Evolutionary conservation across 1,139 yeast genomes (phyloP).

Genomic region (Yamadazyma taylorii): DNA sequence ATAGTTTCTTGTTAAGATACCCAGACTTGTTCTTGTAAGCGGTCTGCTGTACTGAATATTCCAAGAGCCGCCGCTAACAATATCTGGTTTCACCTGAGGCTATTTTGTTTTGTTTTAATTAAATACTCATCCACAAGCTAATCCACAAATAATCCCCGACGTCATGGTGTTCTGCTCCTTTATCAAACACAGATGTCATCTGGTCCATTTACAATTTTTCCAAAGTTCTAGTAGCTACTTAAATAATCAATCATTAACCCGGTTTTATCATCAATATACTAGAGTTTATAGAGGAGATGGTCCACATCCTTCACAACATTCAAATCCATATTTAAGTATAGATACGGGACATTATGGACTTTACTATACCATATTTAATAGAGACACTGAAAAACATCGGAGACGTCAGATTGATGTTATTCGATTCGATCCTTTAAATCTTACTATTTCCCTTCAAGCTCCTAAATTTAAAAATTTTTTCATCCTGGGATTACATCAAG

Average conservation of each 20-base stretch:
- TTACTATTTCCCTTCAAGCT: constrained; percentile 3
- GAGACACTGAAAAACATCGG: constrained; percentile 30
- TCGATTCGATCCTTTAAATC: constrained; percentile 13
- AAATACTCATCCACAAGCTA: no score
- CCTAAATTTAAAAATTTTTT: constrained; percentile 22
- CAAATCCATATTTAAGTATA: constrained; percentile 27
- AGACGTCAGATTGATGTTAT: constrained; percentile 13
- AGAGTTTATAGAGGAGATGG: constrained; percentile 27
- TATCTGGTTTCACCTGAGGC: no score
- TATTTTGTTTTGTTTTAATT: no score
- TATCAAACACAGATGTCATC: constrained; percentile 25
- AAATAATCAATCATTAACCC: constrained; percentile 21
- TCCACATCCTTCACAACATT: constrained; percentile 32
- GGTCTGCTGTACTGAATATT: no score
- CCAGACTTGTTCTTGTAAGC: no score
- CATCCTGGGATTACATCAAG: constrained; percentile 33
- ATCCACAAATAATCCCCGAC: no score
- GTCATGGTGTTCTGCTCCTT: constrained; percentile 15
- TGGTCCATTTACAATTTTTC: constrained; percentile 33
- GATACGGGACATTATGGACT: constrained; percentile 47
- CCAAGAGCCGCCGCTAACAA: no score
- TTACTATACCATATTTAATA: constrained; percentile 43
- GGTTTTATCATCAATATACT: constrained; percentile 23
- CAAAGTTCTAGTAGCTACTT: constrained; percentile 43
- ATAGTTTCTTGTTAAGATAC: no score